Evolutionary conservation across 208 protist species (phyloP).

Genomic region (Endotrypanum monterogeii): DNA sequence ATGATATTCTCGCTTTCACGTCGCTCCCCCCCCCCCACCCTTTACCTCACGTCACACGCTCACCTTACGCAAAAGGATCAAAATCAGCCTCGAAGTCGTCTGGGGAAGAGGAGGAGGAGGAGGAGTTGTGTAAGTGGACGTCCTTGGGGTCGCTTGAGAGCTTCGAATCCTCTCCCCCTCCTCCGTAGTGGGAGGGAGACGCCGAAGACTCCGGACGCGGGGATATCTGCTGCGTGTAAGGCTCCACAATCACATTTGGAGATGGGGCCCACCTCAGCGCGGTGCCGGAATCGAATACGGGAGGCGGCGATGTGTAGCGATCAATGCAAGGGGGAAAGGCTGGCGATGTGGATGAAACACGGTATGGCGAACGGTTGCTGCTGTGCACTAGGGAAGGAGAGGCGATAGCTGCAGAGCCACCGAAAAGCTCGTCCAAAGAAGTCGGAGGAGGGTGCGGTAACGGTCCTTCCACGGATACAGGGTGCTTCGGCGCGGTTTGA

Average conservation of each 20-base stretch:
- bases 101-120: constrained; percentile 15
- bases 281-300: background rate
- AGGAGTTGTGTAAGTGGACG: background rate
- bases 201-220: background rate
- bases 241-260: background rate
- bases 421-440: constrained; percentile 25
- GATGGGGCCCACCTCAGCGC: background rate
- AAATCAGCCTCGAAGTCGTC: constrained; percentile 52
- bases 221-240: background rate
- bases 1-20: background rate
- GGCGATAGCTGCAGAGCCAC: background rate
- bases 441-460: constrained; percentile 1
- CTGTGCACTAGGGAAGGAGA: background rate
- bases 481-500: background rate
- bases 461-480: background rate
- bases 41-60: background rate
- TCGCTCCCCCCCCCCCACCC: background rate
- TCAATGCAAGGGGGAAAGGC: background rate
- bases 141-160: background rate
- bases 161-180: background rate
- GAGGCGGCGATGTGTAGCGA: background rate
- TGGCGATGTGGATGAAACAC: background rate
- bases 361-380: background rate
- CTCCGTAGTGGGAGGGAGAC: background rate
- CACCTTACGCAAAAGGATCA: constrained; percentile 41